Conservation (phyloP, 306 rosid species). For the Biancaea sappan region DNA sequence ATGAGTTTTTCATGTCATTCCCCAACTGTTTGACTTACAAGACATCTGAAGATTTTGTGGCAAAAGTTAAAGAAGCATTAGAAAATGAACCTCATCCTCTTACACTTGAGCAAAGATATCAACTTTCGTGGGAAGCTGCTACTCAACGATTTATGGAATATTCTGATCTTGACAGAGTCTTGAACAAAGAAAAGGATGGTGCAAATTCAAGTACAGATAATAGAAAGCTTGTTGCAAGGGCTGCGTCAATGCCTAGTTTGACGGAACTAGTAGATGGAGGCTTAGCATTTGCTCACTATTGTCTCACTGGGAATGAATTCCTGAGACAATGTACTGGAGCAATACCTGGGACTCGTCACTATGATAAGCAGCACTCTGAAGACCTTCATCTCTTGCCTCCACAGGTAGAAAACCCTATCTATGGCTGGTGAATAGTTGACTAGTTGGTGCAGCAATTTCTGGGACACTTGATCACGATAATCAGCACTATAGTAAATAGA, state of each 20-base stretch:
- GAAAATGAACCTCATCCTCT: constrained; percentile 85
- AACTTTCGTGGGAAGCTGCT: constrained; percentile 99
- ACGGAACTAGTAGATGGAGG: constrained; percentile 77
- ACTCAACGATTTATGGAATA: constrained; percentile 88
- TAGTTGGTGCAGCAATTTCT: constrained; percentile 42
- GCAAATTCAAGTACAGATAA: constrained; percentile 33
- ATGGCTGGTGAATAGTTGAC: constrained; percentile 71
- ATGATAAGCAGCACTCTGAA: constrained; percentile 83
- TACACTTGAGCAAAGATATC: constrained; percentile 81
- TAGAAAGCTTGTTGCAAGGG: constrained; percentile 43
- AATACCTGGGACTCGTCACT: constrained; percentile 87
- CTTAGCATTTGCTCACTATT: constrained; percentile 91
- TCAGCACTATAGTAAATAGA: constrained; percentile 61
- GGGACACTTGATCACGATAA: constrained; percentile 57
- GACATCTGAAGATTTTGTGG: constrained; percentile 83
- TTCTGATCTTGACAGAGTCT: constrained; percentile 74
- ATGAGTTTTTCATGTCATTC: constrained; percentile 86
- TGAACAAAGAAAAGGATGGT: constrained; percentile 46
- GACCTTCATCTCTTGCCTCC: constrained; percentile 87
- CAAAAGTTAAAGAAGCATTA: constrained; percentile 88
- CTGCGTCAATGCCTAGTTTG: constrained; percentile 66
- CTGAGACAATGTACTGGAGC: constrained; percentile 89
- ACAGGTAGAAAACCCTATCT: constrained; percentile 83
- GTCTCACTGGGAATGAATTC: constrained; percentile 87
- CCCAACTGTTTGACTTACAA: constrained; percentile 90